Conservation (phyloP, 352 stramenopile species). For the Hyaloperonospora arabidopsidis region DNA sequence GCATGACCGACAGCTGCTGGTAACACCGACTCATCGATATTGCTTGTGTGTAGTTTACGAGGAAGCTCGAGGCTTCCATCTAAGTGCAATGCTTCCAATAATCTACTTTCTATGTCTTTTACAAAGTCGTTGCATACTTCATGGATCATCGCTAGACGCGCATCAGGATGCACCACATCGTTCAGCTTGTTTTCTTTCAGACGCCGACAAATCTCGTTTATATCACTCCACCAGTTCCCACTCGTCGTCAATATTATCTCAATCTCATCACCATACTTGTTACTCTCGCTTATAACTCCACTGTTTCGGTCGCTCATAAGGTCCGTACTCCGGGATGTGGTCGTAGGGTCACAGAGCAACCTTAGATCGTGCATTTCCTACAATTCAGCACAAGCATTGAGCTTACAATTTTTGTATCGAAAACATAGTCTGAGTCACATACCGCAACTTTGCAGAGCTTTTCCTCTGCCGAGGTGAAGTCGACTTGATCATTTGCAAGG, state of each 20-base stretch:
- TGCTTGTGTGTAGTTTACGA: background rate
- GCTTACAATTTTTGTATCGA: background rate
- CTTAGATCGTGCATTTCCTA: conserved; percentile 19
- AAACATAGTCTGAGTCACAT: background rate
- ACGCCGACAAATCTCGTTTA: conserved; percentile 33
- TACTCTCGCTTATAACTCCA: conserved; percentile 1
- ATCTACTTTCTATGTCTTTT: conserved; percentile 16
- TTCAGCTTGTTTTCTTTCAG: conserved; percentile 27
- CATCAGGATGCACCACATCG: conserved; percentile 12
- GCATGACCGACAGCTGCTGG: background rate
- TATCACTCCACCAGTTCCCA: conserved; percentile 71
- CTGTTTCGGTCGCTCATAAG: background rate
- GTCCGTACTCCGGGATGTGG: background rate
- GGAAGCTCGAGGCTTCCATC: conserved; percentile 31
- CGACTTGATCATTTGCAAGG: conserved; percentile 37
- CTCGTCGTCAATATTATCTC: conserved; percentile 31
- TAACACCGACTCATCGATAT: background rate
- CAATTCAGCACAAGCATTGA: conserved; percentile 3
- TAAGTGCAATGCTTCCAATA: conserved; percentile 38
- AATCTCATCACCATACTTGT: conserved; percentile 15
- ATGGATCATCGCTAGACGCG: conserved; percentile 36
- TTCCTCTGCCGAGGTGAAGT: conserved; percentile 35
- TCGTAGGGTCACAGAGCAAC: conserved; percentile 5
- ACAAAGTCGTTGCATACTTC: conserved; percentile 39
- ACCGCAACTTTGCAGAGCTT: conserved; percentile 45